These are phyloP conservation scores for Mollisia scopiformis DNA, from an alignment of 2,329 filamentous ascomycete species.

Conservation along the genomic window DNA sequence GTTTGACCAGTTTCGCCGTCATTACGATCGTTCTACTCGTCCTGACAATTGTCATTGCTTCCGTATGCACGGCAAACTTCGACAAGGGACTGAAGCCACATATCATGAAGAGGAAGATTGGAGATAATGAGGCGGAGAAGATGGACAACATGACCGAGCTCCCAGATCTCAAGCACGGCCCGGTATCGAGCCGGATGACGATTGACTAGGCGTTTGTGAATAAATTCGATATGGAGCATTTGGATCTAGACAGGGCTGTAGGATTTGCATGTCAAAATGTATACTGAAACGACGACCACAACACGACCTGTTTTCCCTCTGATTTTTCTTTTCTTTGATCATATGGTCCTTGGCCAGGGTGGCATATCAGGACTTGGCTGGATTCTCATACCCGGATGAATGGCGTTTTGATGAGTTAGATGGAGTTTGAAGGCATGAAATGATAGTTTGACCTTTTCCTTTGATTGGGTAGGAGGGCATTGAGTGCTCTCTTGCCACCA, in stretches of 20 bases:
- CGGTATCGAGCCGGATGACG: constrained; percentile 49
- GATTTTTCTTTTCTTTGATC: constrained; percentile 17
- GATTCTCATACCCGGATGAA: constrained; percentile 34
- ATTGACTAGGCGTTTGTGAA: constrained; percentile 44
- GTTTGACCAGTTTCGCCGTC: constrained; percentile 89
- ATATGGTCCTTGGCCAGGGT: constrained; percentile 34
- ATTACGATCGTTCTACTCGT: constrained; percentile 90
- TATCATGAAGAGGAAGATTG: constrained; percentile 62
- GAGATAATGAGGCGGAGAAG: constrained; percentile 50
- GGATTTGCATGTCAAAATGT: constrained; percentile 29
- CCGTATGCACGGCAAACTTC: constrained; percentile 90
- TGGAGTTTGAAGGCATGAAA: too few relatives aligned
- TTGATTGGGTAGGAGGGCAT: constrained; percentile 17
- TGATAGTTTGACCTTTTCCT: constrained; percentile 11
- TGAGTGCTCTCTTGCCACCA: constrained; percentile 16
- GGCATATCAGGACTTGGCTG: constrained; percentile 30
- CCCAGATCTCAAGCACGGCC: constrained; percentile 40
- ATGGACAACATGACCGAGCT: constrained; percentile 50
- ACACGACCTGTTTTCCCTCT: constrained; percentile 27
- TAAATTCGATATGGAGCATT: constrained; percentile 24
- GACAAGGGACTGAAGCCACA: constrained; percentile 87
- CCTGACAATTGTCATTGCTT: constrained; percentile 84
- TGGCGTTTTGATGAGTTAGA: constrained; percentile 29
- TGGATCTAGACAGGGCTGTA: constrained; percentile 20
- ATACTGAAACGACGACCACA: constrained; percentile 29